These are phyloP conservation scores for Kwoniella bestiolae DNA, from an alignment of 768 basidiomycete species.

Conservation along the genomic window DNA sequence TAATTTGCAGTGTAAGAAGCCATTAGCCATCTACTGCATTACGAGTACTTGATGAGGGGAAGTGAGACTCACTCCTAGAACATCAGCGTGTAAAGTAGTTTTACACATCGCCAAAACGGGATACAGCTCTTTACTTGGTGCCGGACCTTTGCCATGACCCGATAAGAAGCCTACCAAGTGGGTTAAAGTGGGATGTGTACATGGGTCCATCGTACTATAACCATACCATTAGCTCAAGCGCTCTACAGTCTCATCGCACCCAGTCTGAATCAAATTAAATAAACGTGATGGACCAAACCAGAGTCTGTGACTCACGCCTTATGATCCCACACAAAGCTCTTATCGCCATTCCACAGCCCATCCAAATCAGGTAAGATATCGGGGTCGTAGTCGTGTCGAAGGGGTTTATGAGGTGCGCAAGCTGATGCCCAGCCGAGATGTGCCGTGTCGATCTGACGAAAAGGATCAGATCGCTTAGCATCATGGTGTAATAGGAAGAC, in stretches of 20 bases:
- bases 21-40: too few species aligned
- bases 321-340: constrained; percentile 56
- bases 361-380: constrained; percentile 36
- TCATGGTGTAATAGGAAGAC: background rate
- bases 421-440: constrained; percentile 54
- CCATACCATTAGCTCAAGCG: background rate
- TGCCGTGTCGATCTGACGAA: constrained; percentile 45
- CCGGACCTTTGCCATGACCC: constrained; percentile 50
- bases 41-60: too few species aligned
- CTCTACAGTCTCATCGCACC: too few species aligned
- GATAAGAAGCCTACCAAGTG: constrained; percentile 50
- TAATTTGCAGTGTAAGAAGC: too few species aligned
- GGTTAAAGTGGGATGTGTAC: constrained; percentile 49
- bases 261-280: too few species aligned
- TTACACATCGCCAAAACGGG: constrained; percentile 55
- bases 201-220: constrained; percentile 52
- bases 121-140: constrained; percentile 47
- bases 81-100: constrained; percentile 50
- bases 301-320: constrained; percentile 37
- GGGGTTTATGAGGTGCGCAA: constrained; percentile 53
- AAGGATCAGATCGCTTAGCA: constrained; percentile 1
- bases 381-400: constrained; percentile 41
- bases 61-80: constrained; percentile 36
- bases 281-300: too few species aligned
- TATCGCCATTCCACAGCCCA: constrained; percentile 36